Conservation (phyloP, 768 basidiomycete genomes). For the Hypsizygus marmoreus region DNA sequence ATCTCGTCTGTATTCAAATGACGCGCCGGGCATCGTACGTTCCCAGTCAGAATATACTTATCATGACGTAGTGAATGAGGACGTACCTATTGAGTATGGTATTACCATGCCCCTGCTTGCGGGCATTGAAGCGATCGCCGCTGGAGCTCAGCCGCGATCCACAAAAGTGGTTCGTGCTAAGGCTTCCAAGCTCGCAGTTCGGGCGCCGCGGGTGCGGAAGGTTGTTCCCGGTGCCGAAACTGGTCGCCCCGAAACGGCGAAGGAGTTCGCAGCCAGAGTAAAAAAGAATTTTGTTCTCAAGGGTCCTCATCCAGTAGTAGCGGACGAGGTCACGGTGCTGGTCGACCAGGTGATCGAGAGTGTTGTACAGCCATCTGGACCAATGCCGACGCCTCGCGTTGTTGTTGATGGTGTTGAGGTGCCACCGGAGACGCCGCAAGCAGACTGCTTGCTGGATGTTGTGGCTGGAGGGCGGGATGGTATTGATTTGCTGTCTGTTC, state of each 20-base stretch:
- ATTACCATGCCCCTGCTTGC: conserved; percentile 1
- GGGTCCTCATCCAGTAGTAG: conserved; percentile 13
- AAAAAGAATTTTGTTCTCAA: conserved; percentile 4
- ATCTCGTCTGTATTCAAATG: conserved; percentile 27
- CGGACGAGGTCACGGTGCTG: conserved; percentile 19
- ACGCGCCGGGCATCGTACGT: conserved; percentile 11
- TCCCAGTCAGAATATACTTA: conserved; percentile 18
- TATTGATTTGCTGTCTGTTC: conserved; percentile 3
- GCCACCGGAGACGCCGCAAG: not conserved
- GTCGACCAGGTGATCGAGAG: not conserved
- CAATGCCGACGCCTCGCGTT: no score
- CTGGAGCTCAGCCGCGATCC: not conserved
- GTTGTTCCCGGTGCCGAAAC: not conserved
- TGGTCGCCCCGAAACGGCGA: not conserved
- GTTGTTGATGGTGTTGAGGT: not conserved
- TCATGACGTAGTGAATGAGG: not conserved
- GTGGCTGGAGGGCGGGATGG: conserved; percentile 1
- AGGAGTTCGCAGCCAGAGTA: conserved; percentile 9
- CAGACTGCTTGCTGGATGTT: not conserved
- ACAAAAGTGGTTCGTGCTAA: no score
- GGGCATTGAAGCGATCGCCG: conserved; percentile 2
- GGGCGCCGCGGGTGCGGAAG: not conserved
- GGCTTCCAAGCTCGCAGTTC: not conserved
- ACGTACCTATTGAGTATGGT: not conserved
- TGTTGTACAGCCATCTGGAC: not conserved